Conservation (phyloP, 768 basidiomycete species). For the Neoboletus brunneissimus region DNA sequence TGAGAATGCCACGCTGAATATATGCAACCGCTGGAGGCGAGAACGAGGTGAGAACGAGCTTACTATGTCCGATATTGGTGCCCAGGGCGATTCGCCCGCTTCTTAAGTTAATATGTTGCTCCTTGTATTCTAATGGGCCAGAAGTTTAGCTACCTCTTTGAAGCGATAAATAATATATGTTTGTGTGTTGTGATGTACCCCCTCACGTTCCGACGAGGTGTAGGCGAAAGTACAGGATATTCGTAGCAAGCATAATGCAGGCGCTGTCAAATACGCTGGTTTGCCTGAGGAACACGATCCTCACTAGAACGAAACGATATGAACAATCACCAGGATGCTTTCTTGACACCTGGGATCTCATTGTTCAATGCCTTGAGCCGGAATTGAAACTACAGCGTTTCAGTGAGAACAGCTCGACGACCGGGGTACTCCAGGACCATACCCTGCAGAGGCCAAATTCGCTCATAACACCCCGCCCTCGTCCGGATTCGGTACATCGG, state of each 20-base stretch:
- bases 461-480: constrained; percentile 83
- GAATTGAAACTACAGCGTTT: constrained; percentile 75
- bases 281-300: neutral
- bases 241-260: neutral
- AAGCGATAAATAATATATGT: constrained; percentile 12
- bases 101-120: constrained; percentile 11
- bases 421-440: constrained; percentile 11
- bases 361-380: constrained; percentile 78
- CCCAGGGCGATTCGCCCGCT: constrained; percentile 31
- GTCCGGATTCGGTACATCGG: constrained; percentile 80
- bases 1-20: constrained; percentile 64
- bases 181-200: neutral
- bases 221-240: neutral
- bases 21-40: constrained; percentile 84
- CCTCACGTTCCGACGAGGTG: neutral
- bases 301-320: neutral
- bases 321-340: constrained; percentile 79
- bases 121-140: constrained; percentile 7
- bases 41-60: constrained; percentile 79
- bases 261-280: neutral
- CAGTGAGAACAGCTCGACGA: neutral
- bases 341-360: constrained; percentile 82
- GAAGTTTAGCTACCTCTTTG: neutral
- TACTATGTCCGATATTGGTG: constrained; percentile 50
- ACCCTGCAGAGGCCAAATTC: constrained; percentile 88